These are phyloP conservation scores for Eustoma russellianum DNA, from an alignment of 257 asterid genomes.

Conservation along the genomic window DNA sequence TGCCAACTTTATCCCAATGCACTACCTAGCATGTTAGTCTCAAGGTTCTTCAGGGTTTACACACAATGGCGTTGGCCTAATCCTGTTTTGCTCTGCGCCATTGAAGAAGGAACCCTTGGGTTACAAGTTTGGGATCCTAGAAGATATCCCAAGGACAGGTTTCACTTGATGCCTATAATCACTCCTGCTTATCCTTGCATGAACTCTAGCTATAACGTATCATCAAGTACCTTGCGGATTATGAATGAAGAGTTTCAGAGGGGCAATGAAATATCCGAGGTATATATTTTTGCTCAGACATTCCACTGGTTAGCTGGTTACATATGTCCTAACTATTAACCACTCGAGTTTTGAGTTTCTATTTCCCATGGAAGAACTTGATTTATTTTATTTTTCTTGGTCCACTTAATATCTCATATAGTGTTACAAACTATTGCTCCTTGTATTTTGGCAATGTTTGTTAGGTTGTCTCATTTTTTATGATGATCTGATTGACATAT, in stretches of 20 bases:
- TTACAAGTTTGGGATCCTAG: conserved; percentile 39
- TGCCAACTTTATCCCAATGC: conserved; percentile 40
- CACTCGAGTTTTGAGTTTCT: no score
- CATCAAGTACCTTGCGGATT: conserved; percentile 36
- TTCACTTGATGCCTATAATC: conserved; percentile 37
- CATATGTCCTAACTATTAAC: no score
- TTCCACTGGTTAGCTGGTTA: no score
- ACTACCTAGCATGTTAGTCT: conserved; percentile 34
- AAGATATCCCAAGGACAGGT: conserved; percentile 25
- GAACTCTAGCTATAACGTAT: conserved; percentile 41
- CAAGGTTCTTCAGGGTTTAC: conserved; percentile 37
- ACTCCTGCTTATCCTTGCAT: conserved; percentile 40
- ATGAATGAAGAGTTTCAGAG: conserved; percentile 33
- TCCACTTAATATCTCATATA: no score
- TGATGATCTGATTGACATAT: no score
- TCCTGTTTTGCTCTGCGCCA: conserved; percentile 38
- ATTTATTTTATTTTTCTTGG: no score
- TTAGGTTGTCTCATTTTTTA: no score
- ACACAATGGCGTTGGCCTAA: conserved; percentile 46
- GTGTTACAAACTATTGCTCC: no score
- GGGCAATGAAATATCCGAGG: conserved; percentile 34
- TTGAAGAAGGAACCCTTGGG: conserved; percentile 32
- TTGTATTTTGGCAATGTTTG: no score
- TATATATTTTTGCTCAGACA: neutral
- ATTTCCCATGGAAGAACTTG: no score